Evolutionary conservation across 164 flowering plant species (phyloP).

Genomic region (Pachysandra terminalis): DNA sequence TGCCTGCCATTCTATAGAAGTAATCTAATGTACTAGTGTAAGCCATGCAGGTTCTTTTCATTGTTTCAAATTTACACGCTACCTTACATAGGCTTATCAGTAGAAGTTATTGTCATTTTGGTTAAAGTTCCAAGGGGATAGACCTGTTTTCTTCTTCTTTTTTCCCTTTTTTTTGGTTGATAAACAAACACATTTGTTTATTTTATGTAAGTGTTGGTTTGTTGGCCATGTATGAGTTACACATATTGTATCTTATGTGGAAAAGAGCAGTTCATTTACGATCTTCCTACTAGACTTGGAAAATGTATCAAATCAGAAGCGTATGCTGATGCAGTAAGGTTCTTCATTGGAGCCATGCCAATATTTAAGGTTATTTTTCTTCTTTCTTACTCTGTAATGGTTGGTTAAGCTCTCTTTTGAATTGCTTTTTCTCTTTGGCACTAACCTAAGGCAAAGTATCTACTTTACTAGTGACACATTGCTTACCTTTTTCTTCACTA

Average conservation of each 20-base stretch:
- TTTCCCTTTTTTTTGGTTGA: too few species aligned
- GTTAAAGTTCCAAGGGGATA: too few species aligned
- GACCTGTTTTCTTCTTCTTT: not conserved
- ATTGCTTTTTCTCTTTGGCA: not conserved
- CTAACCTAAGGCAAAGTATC: not conserved
- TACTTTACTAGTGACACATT: not conserved
- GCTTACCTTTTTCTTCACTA: slow-evolving; percentile 21
- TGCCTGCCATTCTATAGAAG: not conserved
- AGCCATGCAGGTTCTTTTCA: not conserved
- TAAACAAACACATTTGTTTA: too few species aligned
- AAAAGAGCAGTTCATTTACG: slow-evolving; percentile 93
- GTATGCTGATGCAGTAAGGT: slow-evolving; percentile 93
- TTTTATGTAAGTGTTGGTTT: slow-evolving; percentile 14
- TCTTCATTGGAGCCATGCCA: slow-evolving; percentile 92
- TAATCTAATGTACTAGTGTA: not conserved
- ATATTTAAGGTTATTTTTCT: slow-evolving; percentile 74
- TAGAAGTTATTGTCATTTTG: not conserved
- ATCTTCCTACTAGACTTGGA: slow-evolving; percentile 85
- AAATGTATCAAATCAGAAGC: slow-evolving; percentile 93
- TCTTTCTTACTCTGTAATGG: not conserved
- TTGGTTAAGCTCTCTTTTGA: not conserved
- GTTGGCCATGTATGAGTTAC: slow-evolving; percentile 32
- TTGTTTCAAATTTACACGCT: not conserved
- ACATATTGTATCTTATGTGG: slow-evolving; percentile 37
- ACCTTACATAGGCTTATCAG: not conserved